A percentile compares a stretch with the other conserved stretches of the same genome.
Conservation (phyloP, 2,329 filamentous ascomycete genomes). For the Ophiobolus disseminans region DNA sequence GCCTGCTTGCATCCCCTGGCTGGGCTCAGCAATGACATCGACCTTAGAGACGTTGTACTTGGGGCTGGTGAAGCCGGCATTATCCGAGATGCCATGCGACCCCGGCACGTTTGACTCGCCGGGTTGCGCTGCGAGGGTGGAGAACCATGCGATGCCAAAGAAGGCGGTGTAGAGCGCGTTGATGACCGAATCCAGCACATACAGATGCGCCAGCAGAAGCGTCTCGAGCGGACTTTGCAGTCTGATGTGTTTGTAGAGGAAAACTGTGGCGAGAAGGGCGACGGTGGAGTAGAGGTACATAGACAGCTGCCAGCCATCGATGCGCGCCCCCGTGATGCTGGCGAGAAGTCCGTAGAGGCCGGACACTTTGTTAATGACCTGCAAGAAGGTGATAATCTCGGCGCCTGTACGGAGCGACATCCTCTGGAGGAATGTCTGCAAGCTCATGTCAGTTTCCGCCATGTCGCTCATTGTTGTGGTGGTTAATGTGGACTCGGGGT, state of each 20-base stretch:
- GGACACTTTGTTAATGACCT: conserved; percentile 91
- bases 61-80: conserved; percentile 69
- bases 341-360: conserved; percentile 90
- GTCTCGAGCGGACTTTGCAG: conserved; percentile 79
- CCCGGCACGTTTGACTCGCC: conserved; percentile 47
- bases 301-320: conserved; percentile 82
- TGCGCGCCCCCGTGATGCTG: conserved; percentile 82
- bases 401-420: conserved; percentile 87
- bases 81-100: conserved; percentile 66
- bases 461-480: conserved; percentile 6
- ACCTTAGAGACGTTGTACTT: conserved; percentile 67
- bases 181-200: conserved; percentile 80
- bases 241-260: conserved; percentile 81
- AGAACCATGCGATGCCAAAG: conserved; percentile 87
- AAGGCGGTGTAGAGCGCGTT: conserved; percentile 82
- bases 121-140: conserved; percentile 69
- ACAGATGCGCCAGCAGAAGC: conserved; percentile 83
- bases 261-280: conserved; percentile 70
- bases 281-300: conserved; percentile 89
- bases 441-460: conserved; percentile 19
- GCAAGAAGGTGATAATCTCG: conserved; percentile 80
- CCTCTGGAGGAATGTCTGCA: conserved; percentile 81
- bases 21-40: conserved; percentile 60
- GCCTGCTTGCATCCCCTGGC: conserved; percentile 53
- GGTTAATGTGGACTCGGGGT: too few relatives aligned